Conservation (phyloP, 73 alveolate species). For the Blepharisma stoltei region DNA sequence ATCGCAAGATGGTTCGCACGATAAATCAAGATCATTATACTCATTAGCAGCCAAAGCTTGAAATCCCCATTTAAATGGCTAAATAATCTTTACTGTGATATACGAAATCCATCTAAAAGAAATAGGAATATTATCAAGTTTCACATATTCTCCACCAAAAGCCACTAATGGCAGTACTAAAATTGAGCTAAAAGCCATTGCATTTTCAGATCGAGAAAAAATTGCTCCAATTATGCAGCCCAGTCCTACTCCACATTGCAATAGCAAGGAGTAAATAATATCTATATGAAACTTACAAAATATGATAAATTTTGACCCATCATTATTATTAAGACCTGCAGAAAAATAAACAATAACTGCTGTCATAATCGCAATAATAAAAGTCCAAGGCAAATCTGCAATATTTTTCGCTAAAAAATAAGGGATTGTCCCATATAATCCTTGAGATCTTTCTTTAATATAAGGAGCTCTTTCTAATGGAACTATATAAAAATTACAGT, state of each 20-base stretch:
- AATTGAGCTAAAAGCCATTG: slow-evolving; percentile 4
- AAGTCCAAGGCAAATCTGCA: neutral
- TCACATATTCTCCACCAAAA: neutral
- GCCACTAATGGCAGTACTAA: neutral
- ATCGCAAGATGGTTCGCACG: neutral
- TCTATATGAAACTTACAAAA: neutral
- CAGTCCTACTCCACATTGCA: neutral
- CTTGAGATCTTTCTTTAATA: neutral
- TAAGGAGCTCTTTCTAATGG: neutral
- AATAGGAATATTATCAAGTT: neutral
- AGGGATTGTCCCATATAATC: slow-evolving; percentile 20
- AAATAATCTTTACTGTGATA: neutral
- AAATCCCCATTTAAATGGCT: neutral
- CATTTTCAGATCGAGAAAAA: slow-evolving; percentile 21
- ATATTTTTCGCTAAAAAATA: slow-evolving; percentile 5
- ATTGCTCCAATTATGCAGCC: neutral
- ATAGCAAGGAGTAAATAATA: neutral
- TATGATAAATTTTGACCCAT: neutral
- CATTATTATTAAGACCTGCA: neutral
- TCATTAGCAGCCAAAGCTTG: slow-evolving; percentile 15
- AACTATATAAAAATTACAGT: neutral
- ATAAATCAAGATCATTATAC: slow-evolving; percentile 3
- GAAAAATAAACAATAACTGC: slow-evolving; percentile 20
- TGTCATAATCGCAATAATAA: neutral
- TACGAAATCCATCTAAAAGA: slow-evolving; percentile 22